Percentiles rank a stretch among this genome's conserved stretches.
These are phyloP conservation scores for Entophlyctis luteolus DNA, from an alignment of 192 early-diverging fungal genomes.

Conservation along the genomic window DNA sequence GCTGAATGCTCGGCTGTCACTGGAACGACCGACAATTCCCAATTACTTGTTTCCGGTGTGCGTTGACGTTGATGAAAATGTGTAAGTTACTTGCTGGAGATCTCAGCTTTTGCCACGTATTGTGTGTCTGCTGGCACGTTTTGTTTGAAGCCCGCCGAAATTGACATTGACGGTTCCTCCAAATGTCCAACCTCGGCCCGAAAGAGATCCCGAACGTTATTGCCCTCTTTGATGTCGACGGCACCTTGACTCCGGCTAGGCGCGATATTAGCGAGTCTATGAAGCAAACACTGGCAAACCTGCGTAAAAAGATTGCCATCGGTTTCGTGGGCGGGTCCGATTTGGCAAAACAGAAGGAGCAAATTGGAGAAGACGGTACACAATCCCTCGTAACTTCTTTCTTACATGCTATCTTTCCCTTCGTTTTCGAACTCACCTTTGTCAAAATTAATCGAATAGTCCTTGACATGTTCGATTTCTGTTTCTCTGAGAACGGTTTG, in stretches of 20 bases:
- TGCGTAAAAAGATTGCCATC: slow-evolving; percentile 86
- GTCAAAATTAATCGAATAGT: slow-evolving; percentile 38
- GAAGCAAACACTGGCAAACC: slow-evolving; percentile 65
- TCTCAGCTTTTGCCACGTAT: too few species aligned
- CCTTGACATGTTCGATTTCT: slow-evolving; percentile 85
- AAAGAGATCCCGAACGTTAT: slow-evolving; percentile 18
- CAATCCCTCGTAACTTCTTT: too few species aligned
- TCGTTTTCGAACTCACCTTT: not conserved
- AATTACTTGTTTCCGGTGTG: too few species aligned
- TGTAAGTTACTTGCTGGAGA: too few species aligned
- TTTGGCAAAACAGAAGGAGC: slow-evolving; percentile 90
- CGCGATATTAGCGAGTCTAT: slow-evolving; percentile 78
- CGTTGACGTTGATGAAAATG: too few species aligned
- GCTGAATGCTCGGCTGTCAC: too few species aligned
- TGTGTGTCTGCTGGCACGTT: too few species aligned
- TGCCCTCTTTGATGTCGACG: slow-evolving; percentile 74
- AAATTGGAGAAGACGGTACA: slow-evolving; percentile 79
- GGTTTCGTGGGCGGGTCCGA: slow-evolving; percentile 89
- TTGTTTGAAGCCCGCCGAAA: too few species aligned
- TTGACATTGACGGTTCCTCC: too few species aligned
- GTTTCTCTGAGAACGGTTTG: slow-evolving; percentile 96
- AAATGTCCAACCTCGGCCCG: not conserved
- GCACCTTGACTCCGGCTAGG: slow-evolving; percentile 92
- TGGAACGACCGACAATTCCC: too few species aligned
- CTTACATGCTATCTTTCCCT: too few species aligned